These are phyloP conservation scores for Aurantiochytrium sp. DNA, from an alignment of 108 stramenopile species.

Conservation along the genomic window DNA sequence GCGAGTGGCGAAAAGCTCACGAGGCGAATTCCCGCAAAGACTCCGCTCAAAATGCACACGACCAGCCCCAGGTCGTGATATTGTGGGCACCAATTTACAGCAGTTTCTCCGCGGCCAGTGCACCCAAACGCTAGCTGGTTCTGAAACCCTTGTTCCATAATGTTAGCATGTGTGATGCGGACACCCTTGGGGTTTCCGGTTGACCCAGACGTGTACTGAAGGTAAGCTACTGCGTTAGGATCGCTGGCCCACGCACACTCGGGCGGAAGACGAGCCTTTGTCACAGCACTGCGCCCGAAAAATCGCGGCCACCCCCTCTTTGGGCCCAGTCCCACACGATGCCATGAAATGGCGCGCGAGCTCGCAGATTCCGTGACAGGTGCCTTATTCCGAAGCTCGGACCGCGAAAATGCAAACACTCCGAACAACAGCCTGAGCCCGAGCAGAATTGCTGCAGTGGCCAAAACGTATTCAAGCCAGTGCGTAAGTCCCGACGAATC, in stretches of 20 bases:
- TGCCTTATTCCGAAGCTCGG: too few species aligned
- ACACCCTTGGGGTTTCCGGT: slow-evolving; percentile 92
- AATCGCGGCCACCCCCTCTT: too few species aligned
- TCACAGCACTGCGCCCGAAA: too few species aligned
- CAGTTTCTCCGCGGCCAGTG: neutral
- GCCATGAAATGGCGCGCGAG: too few species aligned
- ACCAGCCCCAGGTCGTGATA: slow-evolving; percentile 99
- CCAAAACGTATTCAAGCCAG: neutral
- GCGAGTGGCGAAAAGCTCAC: slow-evolving; percentile 87
- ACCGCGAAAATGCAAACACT: too few species aligned
- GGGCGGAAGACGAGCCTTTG: neutral
- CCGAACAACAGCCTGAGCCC: neutral
- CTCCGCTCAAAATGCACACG: slow-evolving; percentile 73
- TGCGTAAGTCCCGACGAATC: neutral
- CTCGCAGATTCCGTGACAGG: too few species aligned
- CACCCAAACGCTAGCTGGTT: slow-evolving; percentile 45
- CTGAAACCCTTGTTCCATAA: slow-evolving; percentile 40
- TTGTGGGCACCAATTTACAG: slow-evolving; percentile 80
- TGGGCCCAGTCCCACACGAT: too few species aligned
- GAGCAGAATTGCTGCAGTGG: neutral
- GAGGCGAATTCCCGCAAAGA: slow-evolving; percentile 80
- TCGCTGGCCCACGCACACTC: neutral
- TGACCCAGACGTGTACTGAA: slow-evolving; percentile 94
- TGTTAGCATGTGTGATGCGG: slow-evolving; percentile 53
- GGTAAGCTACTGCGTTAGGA: slow-evolving; percentile 64